Evolutionary conservation across 2,329 filamentous ascomycete genomes (phyloP).

Genomic region (Apiospora koreana): DNA sequence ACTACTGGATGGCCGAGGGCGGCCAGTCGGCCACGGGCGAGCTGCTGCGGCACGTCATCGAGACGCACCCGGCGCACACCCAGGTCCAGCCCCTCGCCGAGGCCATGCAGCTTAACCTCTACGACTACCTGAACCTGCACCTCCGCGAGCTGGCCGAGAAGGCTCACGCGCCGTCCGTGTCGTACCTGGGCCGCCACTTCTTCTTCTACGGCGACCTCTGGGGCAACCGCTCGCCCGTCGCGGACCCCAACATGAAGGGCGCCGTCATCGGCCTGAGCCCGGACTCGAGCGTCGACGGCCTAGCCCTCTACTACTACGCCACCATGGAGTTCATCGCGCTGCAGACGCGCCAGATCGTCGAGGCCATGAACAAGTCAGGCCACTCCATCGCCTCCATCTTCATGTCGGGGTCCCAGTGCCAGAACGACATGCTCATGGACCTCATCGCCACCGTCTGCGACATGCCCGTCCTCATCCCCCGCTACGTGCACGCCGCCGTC

Average conservation of each 20-base stretch:
- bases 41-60: slow-evolving; percentile 88
- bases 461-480: slow-evolving; percentile 91
- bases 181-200: slow-evolving; percentile 87
- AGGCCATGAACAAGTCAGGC: slow-evolving; percentile 88
- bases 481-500: slow-evolving; percentile 92
- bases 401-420: slow-evolving; percentile 98
- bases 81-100: slow-evolving; percentile 78
- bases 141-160: slow-evolving; percentile 70
- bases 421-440: slow-evolving; percentile 89
- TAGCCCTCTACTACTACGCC: slow-evolving; percentile 90
- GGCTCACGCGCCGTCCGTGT: slow-evolving; percentile 70
- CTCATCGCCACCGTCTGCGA: slow-evolving; percentile 87
- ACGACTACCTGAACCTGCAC: slow-evolving; percentile 91
- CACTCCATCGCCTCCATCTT: slow-evolving; percentile 92
- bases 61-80: slow-evolving; percentile 89
- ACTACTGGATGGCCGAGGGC: slow-evolving; percentile 96
- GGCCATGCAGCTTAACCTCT: slow-evolving; percentile 84
- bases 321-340: slow-evolving; percentile 98
- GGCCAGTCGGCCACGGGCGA: slow-evolving; percentile 96
- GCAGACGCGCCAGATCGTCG: slow-evolving; percentile 93
- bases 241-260: slow-evolving; percentile 91
- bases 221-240: slow-evolving; percentile 92
- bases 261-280: slow-evolving; percentile 83
- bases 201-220: slow-evolving; percentile 99
- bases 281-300: slow-evolving; percentile 83